Percentiles rank a stretch among this genome's conserved stretches.
Conservation (phyloP, 192 early-diverging fungal genomes). For the Globomyces pollinis-pini region DNA sequence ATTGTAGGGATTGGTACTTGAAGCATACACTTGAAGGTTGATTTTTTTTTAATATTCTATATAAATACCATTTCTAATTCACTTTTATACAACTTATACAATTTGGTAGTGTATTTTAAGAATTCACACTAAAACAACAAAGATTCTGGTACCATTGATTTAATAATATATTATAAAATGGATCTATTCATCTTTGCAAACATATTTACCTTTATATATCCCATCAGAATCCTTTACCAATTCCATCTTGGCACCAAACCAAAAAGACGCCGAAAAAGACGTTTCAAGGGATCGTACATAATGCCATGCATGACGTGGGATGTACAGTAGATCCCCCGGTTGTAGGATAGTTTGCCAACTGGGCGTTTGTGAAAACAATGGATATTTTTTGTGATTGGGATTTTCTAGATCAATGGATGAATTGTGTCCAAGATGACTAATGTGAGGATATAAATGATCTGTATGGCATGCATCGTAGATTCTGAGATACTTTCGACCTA, state of each 20-base stretch:
- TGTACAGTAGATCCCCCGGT: not conserved
- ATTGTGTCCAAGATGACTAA: constrained; percentile 6
- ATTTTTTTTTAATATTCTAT: too few relatives aligned
- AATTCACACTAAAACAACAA: too few relatives aligned
- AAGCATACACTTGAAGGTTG: too few relatives aligned
- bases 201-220: not conserved
- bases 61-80: too few relatives aligned
- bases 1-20: too few relatives aligned
- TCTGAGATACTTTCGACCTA: constrained; percentile 8
- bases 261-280: constrained; percentile 1
- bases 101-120: too few relatives aligned
- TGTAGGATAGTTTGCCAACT: not conserved
- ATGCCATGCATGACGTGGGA: not conserved
- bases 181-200: not conserved
- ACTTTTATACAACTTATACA: too few relatives aligned
- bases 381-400: constrained; percentile 1
- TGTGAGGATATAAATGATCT: not conserved
- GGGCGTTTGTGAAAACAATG: not conserved
- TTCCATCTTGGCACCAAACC: constrained; percentile 19
- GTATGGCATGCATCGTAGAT: not conserved
- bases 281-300: constrained; percentile 2
- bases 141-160: not conserved
- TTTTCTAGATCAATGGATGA: constrained; percentile 1
- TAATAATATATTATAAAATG: not conserved
- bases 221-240: constrained; percentile 5